Evolutionary conservation across 495 filamentous ascomycete genomes (phyloP), one percentile per base, ranked within the genome.

Genomic region (Neurospora sp.): DNA sequence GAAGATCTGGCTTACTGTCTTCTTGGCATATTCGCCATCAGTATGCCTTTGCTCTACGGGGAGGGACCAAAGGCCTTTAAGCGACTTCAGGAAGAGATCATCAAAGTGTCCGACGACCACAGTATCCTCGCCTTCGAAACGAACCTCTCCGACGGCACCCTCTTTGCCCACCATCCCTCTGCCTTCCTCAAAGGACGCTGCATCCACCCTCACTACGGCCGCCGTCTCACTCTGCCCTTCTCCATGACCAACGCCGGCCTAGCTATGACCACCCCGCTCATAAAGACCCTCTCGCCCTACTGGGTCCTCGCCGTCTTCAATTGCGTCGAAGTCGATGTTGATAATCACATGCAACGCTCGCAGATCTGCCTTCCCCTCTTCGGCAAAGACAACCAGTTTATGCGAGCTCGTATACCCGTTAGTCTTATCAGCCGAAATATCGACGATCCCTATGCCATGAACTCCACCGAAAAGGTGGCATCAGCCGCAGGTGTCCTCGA

Each of bases 31-130:
- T 86, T 86, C 59, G 78, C 75, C 27, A 76, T 86, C 69, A 82
- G 76, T 70, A 85, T 86, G 82, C 83, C 84, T 0, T 37, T 86
- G 40, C 74, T 86, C 0, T 86, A 86, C 48, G 83, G 85, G 4
- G 84, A 86, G 69, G 81, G 84, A 7, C 35, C 66, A 4, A 76
- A 78, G 27, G 76, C 77, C 1, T 80, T 80, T 59, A 62, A 42
- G 14, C 20, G 76, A 38, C 76, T 80, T 9, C 77, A 80, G 72
- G 75, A 79, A 40, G 78, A 80, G 70, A 80, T 80, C 71, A 72
- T 77, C 70, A 78, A 72, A 16, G 70, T 73, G 11, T 74, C 72
- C 0, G 73, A 73, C 46, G 79, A 80, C 59, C 72, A 78, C 35
- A 77, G 76, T 46, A 77, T 80, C 12, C 70, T 78, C 10, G 73